A percentile compares a stretch with the other conserved stretches of the same genome.
Conservation (phyloP, 2,329 filamentous ascomycete genomes). For the Neonectria coccinea region DNA sequence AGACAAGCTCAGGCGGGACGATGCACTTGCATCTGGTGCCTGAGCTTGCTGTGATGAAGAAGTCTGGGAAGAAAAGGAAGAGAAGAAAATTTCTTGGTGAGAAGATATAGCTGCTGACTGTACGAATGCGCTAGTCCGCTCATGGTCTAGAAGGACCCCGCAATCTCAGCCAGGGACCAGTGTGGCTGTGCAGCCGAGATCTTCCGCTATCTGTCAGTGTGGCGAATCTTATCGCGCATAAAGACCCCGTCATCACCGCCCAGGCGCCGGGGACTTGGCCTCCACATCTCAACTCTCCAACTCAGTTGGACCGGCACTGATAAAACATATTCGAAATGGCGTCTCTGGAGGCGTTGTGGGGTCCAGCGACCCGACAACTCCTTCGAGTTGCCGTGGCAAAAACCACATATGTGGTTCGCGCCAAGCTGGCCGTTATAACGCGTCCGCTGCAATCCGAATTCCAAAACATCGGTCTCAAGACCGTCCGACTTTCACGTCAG, state of each 20-base stretch:
- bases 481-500: slow-evolving; percentile 57
- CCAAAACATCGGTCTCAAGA: slow-evolving; percentile 59
- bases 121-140: slow-evolving; percentile 42
- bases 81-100: slow-evolving; percentile 44
- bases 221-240: slow-evolving; percentile 46
- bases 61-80: slow-evolving; percentile 30
- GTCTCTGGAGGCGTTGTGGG: slow-evolving; percentile 68
- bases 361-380: slow-evolving; percentile 65
- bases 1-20: slow-evolving; percentile 23
- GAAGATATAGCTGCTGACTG: slow-evolving; percentile 43
- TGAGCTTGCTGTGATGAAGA: slow-evolving; percentile 41
- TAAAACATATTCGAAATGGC: slow-evolving; percentile 59
- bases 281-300: slow-evolving; percentile 40
- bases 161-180: slow-evolving; percentile 39
- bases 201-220: slow-evolving; percentile 40
- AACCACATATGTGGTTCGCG: slow-evolving; percentile 63
- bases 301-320: slow-evolving; percentile 35
- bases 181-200: slow-evolving; percentile 53
- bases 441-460: slow-evolving; percentile 60
- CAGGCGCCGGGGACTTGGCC: slow-evolving; percentile 27
- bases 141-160: slow-evolving; percentile 36
- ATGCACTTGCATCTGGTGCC: slow-evolving; percentile 42
- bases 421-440: slow-evolving; percentile 59
- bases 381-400: slow-evolving; percentile 64
- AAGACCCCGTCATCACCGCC: slow-evolving; percentile 33